Conservation (phyloP, 768 basidiomycete species). For the Arthromyces matolae region DNA sequence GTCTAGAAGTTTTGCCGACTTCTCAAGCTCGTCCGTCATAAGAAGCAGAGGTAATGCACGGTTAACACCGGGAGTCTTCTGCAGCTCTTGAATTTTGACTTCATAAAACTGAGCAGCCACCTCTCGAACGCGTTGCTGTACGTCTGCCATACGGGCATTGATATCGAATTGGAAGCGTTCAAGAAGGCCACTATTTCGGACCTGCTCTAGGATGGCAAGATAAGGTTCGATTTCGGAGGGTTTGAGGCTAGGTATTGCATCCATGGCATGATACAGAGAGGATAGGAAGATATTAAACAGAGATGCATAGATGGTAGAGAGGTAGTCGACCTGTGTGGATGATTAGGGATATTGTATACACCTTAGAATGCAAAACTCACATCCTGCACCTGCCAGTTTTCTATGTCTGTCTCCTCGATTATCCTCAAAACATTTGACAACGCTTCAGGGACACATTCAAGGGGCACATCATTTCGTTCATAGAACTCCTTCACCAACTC, state of each 20-base stretch:
- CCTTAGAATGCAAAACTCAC: conserved; percentile 48
- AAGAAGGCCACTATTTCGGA: conserved; percentile 68
- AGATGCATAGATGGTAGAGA: conserved; percentile 62
- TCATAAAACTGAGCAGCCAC: conserved; percentile 62
- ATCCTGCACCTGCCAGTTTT: conserved; percentile 78
- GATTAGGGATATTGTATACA: too few relatives aligned
- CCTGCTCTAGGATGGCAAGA: conserved; percentile 64
- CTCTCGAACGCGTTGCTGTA: conserved; percentile 60
- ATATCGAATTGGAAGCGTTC: conserved; percentile 74
- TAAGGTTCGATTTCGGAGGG: conserved; percentile 63
- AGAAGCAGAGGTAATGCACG: conserved; percentile 75
- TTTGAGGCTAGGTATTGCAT: conserved; percentile 70
- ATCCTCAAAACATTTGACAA: conserved; percentile 69
- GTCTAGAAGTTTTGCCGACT: conserved; percentile 75
- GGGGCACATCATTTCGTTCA: conserved; percentile 84
- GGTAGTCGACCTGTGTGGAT: conserved; percentile 64
- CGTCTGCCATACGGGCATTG: conserved; percentile 57
- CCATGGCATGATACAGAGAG: conserved; percentile 79
- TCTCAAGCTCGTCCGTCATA: conserved; percentile 89
- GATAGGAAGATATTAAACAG: conserved; percentile 88
- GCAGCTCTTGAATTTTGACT: conserved; percentile 58
- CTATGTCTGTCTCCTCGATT: conserved; percentile 63
- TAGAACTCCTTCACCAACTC: conserved; percentile 84
- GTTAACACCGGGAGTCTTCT: conserved; percentile 71
- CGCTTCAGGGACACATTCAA: conserved; percentile 94